Conservation (phyloP, 768 basidiomycete species). For the Suillus discolor region DNA sequence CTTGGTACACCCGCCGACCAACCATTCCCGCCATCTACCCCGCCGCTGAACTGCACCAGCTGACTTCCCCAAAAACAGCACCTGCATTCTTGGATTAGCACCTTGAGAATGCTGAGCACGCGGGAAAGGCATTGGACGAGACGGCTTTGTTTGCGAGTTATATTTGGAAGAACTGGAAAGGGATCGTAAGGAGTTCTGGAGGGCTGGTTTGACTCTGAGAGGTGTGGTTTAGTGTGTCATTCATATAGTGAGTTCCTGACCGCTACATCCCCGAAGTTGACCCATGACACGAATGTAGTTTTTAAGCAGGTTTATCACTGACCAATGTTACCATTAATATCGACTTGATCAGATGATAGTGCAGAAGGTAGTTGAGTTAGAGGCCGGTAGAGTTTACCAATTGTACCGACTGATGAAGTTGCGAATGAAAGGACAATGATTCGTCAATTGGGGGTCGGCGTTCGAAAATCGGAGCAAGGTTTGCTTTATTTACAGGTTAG, state of each 20-base stretch:
- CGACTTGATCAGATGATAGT: no score
- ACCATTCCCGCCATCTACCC: constrained; percentile 69
- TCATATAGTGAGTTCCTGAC: not conserved
- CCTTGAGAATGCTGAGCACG: constrained; percentile 47
- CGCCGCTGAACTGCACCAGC: constrained; percentile 81
- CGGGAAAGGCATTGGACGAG: constrained; percentile 54
- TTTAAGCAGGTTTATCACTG: not conserved
- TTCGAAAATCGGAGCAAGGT: no score
- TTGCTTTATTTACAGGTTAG: no score
- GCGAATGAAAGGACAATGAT: no score
- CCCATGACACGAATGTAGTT: not conserved
- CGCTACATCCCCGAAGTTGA: not conserved
- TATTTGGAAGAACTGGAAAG: constrained; percentile 51
- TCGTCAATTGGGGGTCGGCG: no score
- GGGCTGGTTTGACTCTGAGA: constrained; percentile 24
- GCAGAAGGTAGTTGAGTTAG: no score
- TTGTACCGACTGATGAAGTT: no score
- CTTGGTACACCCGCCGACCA: constrained; percentile 73
- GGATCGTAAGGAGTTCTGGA: constrained; percentile 71
- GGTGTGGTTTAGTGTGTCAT: not conserved
- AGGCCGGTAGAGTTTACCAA: no score
- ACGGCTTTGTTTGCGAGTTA: constrained; percentile 59
- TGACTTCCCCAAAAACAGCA: constrained; percentile 74
- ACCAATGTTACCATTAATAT: no score
- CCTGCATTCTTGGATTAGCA: constrained; percentile 66